A percentile compares a stretch with the other conserved stretches of the same genome.
Evolutionary conservation across 768 basidiomycete species (phyloP).

Genomic region (Crepidotus variabilis): DNA sequence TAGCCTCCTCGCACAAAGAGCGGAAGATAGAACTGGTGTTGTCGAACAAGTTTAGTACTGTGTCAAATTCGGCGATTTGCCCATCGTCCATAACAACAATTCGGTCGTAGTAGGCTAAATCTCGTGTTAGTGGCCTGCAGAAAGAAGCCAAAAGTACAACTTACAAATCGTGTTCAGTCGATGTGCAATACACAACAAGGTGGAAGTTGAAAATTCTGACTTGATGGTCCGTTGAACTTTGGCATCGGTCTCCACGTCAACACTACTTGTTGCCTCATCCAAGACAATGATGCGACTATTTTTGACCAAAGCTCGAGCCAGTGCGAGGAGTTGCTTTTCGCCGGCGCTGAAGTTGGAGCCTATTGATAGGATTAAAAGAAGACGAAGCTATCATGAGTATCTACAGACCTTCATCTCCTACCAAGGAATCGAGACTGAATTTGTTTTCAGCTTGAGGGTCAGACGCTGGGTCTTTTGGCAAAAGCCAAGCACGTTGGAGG

Average conservation of each 20-base stretch:
- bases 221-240: constrained; percentile 63
- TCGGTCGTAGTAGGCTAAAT: constrained; percentile 57
- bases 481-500: constrained; percentile 57
- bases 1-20: constrained; percentile 65
- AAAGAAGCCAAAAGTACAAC: constrained; percentile 5
- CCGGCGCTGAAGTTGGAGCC: constrained; percentile 61
- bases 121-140: not conserved
- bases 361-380: not conserved
- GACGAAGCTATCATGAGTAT: not conserved
- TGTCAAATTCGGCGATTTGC: constrained; percentile 68
- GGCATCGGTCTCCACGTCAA: constrained; percentile 61
- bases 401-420: constrained; percentile 50
- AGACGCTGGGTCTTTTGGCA: constrained; percentile 38
- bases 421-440: constrained; percentile 58
- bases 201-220: constrained; percentile 51
- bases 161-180: constrained; percentile 54
- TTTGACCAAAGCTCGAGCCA: constrained; percentile 60
- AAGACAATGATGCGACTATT: constrained; percentile 55
- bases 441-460: constrained; percentile 56
- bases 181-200: constrained; percentile 55
- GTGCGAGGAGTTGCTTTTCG: constrained; percentile 63
- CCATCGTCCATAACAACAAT: constrained; percentile 75
- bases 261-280: constrained; percentile 61
- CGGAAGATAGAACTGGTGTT: constrained; percentile 63
- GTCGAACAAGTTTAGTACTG: constrained; percentile 63